Conservation (phyloP, 768 basidiomycete genomes). For the Mycena rebaudengoi region DNA sequence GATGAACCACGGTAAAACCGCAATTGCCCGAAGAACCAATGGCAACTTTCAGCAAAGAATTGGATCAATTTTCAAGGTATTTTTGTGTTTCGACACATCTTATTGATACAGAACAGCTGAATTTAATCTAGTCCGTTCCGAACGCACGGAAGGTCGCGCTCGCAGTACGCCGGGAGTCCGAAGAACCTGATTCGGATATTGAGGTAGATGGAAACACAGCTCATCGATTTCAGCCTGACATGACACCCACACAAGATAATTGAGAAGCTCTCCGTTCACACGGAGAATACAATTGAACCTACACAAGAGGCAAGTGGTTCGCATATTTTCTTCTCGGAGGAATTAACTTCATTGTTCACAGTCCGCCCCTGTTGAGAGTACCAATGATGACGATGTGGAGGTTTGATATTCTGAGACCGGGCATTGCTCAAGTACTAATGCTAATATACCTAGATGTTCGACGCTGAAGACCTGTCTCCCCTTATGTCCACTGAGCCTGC, state of each 20-base stretch:
- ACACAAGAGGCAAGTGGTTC: background rate
- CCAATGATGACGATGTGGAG: background rate
- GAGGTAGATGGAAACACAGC: background rate
- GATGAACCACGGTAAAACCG: background rate
- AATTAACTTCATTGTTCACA: background rate
- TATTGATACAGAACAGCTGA: background rate
- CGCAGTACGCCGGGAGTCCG: background rate
- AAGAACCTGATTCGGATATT: constrained; percentile 4
- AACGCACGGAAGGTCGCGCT: background rate
- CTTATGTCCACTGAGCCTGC: too few relatives aligned
- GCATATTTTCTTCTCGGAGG: background rate
- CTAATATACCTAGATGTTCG: background rate
- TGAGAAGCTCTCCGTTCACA: background rate
- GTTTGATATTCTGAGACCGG: background rate
- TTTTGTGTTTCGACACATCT: background rate
- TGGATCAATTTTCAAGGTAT: background rate
- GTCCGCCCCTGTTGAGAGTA: background rate
- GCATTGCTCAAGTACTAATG: background rate
- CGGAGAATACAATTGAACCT: background rate
- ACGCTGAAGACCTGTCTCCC: background rate
- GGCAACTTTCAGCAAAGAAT: background rate
- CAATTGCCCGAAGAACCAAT: background rate
- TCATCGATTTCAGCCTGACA: background rate
- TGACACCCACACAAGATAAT: background rate
- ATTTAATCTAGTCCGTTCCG: background rate